These are phyloP conservation scores for Moesziomyces parantarcticus DNA, from an alignment of 1,284 basidiomycete species.

Conservation along the genomic window DNA sequence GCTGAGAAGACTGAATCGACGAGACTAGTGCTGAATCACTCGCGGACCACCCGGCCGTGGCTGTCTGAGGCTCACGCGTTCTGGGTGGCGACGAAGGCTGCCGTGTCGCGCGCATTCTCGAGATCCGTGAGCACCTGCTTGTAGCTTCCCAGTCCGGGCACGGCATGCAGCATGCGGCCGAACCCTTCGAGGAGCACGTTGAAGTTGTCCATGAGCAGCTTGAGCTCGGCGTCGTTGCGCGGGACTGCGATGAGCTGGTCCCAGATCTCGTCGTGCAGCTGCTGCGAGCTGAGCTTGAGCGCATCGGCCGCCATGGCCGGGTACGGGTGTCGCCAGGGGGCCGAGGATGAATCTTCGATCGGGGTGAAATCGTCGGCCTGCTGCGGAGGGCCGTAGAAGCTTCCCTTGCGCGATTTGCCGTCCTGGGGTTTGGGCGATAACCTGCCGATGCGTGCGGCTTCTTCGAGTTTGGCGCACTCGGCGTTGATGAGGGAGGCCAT, in stretches of 20 bases:
- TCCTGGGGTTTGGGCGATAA: conserved; percentile 6
- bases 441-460: conserved; percentile 15
- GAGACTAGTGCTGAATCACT: too few relatives aligned
- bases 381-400: conserved; percentile 10
- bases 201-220: conserved; percentile 32
- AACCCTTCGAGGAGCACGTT: conserved; percentile 36
- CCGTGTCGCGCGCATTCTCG: conserved; percentile 41
- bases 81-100: conserved; percentile 41
- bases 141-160: conserved; percentile 37
- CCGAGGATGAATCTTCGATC: conserved; percentile 39
- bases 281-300: conserved; percentile 25
- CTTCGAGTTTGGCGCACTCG: conserved; percentile 30
- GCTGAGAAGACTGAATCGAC: too few relatives aligned
- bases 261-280: conserved; percentile 49
- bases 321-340: conserved; percentile 48
- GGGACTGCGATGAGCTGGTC: conserved; percentile 38
- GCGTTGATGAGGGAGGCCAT: conserved; percentile 36
- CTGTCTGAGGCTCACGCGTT: neutral
- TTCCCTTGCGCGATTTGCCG: conserved; percentile 27
- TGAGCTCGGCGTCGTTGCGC: conserved; percentile 25
- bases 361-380: conserved; percentile 15
- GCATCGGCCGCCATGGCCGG: conserved; percentile 44
- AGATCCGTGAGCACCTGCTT: conserved; percentile 23
- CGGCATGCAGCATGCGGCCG: conserved; percentile 33
- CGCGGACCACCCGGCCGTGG: too few relatives aligned